A percentile compares a stretch with the other conserved stretches of the same genome.
These are phyloP conservation scores for Beauveria scarabaeidicola DNA, from an alignment of 2,329 filamentous ascomycete genomes.

Conservation along the genomic window DNA sequence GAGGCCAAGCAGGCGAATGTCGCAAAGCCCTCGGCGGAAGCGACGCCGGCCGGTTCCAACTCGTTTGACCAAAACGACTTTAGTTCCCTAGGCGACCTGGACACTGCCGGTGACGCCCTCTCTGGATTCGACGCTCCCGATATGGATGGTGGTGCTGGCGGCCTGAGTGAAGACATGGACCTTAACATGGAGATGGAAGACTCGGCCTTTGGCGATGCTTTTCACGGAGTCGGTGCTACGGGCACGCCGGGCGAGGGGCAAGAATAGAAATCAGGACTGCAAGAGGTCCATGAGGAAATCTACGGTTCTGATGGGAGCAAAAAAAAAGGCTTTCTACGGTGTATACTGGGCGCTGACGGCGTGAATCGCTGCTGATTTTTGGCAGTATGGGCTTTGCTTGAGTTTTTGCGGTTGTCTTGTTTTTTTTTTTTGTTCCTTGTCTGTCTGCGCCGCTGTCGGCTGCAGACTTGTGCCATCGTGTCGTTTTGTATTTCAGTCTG, in stretches of 20 bases:
- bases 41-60: slow-evolving; percentile 35
- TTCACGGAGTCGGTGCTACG: slow-evolving; percentile 50
- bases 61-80: slow-evolving; percentile 52
- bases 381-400: slow-evolving; percentile 1
- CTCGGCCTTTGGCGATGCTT: slow-evolving; percentile 76
- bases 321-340: neutral
- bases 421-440: neutral
- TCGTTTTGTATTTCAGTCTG: neutral
- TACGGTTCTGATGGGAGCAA: neutral
- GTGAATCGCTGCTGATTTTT: slow-evolving; percentile 3
- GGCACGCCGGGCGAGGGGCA: slow-evolving; percentile 7
- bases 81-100: slow-evolving; percentile 54
- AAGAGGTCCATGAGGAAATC: neutral
- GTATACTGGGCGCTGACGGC: slow-evolving; percentile 8
- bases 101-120: slow-evolving; percentile 64
- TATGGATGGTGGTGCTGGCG: slow-evolving; percentile 34
- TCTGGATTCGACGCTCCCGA: slow-evolving; percentile 56
- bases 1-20: slow-evolving; percentile 17
- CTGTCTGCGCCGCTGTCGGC: neutral
- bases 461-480: neutral
- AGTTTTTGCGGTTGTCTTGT: neutral
- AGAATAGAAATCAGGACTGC: slow-evolving; percentile 13
- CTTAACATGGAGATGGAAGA: slow-evolving; percentile 64
- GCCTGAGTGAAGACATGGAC: slow-evolving; percentile 48
- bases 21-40: slow-evolving; percentile 34